phyloP scores from a whole-genome alignment of 306 rosid species.

The Cicer pinnatifidum region DNA sequence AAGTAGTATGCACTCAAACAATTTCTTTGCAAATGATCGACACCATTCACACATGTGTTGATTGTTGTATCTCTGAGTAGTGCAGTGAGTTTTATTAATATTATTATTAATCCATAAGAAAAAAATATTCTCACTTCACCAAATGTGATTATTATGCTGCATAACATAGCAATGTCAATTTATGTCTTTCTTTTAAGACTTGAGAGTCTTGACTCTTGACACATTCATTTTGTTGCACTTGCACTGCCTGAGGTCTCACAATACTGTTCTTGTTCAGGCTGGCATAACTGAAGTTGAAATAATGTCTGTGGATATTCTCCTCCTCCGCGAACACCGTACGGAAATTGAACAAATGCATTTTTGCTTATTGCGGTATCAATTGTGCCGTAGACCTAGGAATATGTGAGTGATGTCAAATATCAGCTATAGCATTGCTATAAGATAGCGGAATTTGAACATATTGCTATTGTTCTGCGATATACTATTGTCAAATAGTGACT shows the following conservation, averaged over 20 bases:
- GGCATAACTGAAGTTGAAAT: conserved; percentile 61
- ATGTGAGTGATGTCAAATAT: conserved; percentile 9
- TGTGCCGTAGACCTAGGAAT: conserved; percentile 49
- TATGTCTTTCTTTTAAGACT: conserved; percentile 20
- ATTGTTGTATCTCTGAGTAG: conserved; percentile 41
- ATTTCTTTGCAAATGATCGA: too few relatives aligned
- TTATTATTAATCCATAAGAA: background rate
- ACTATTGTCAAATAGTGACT: too few relatives aligned
- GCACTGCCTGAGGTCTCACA: conserved; percentile 50
- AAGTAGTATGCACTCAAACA: too few relatives aligned
- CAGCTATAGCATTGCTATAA: background rate
- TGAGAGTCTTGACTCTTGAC: conserved; percentile 3
- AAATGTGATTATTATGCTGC: conserved; percentile 38
- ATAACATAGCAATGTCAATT: conserved; percentile 15
- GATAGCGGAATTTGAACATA: background rate
- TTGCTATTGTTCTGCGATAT: too few relatives aligned
- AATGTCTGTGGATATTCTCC: conserved; percentile 48
- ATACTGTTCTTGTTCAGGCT: conserved; percentile 50
- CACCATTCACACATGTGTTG: background rate
- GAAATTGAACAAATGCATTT: conserved; percentile 47
- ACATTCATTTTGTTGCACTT: conserved; percentile 44
- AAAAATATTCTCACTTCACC: conserved; percentile 29
- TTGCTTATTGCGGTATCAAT: conserved; percentile 43
- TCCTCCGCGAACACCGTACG: conserved; percentile 43
- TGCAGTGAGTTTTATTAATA: conserved; percentile 4